Evolutionary conservation across 2,329 filamentous ascomycete species (phyloP), one percentile per base, ranked within the genome.

Genomic region (Fusarium sp.): DNA sequence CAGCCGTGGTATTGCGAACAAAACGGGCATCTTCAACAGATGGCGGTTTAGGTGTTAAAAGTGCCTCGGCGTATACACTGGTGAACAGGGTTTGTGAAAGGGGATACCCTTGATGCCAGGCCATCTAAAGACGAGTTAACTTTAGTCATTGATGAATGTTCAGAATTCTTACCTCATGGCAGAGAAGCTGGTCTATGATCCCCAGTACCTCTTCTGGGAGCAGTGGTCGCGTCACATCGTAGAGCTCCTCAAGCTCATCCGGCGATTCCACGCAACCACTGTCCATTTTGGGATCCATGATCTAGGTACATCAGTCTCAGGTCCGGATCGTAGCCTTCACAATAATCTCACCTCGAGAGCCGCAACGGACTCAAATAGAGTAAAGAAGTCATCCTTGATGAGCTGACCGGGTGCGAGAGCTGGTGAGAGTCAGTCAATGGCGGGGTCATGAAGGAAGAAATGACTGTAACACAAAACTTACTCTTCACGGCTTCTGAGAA

Each of bases 201-300:
- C 96, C 95, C 55, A 99, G 83, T 2, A 97, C 88, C 79, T 99
- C 91, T 72, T 92, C 89, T 1, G 93, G 92, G 16, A 91, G 83
- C 39, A 97, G 82, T 9, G 87, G 83, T 46, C 85, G 84, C 42
- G 88, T 83, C 39, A 94, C 88, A 75, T 97, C 91, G 79, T 95
- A 97, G 50, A 92, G 87, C 68, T 95, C 91, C 63, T 97, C 93
- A 33, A 95, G 87, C n/a, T 90, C 89, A 75, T 97, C 93, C 29
- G 91, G 92, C 10, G 91, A 88, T 21, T 89, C 86, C 9, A 97
- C 84, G 70, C 91, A 94, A 28, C 96, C 96, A 76, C 93, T 98
- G 80, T 99, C 96, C 96, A 99, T 99, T 81, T 98, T 99, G 2
- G 93, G 91, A 76, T 99, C 96, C 93, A 98, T 98, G 74, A 99